These are phyloP conservation scores for Zalerion maritima DNA, from an alignment of 495 filamentous ascomycete species.

Conservation along the genomic window DNA sequence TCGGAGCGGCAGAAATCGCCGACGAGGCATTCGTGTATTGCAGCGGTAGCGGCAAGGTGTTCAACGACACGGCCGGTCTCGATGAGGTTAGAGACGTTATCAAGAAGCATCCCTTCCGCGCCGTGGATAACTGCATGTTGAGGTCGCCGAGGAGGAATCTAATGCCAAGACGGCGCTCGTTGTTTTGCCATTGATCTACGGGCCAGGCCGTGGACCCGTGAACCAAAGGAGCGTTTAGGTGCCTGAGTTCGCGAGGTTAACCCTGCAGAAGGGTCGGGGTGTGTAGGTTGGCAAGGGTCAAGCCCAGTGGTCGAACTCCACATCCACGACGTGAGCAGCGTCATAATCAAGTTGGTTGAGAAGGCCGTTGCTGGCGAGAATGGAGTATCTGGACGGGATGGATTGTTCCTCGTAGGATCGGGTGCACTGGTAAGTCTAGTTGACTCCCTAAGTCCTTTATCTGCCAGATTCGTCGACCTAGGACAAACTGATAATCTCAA, in stretches of 20 bases:
- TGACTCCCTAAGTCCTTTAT: too few relatives aligned
- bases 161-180: constrained; percentile 55
- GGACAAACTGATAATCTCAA: too few relatives aligned
- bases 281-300: constrained; percentile 49
- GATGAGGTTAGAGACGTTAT: constrained; percentile 22
- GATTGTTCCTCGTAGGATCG: too few relatives aligned
- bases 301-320: constrained; percentile 62
- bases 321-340: constrained; percentile 51
- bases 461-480: too few relatives aligned
- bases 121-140: constrained; percentile 31
- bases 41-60: constrained; percentile 2
- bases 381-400: too few relatives aligned
- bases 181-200: constrained; percentile 69
- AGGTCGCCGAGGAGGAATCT: constrained; percentile 22
- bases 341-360: constrained; percentile 52
- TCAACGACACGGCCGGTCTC: constrained; percentile 23
- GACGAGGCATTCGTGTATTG: too few relatives aligned
- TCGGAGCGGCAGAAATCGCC: too few relatives aligned
- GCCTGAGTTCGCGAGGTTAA: constrained; percentile 37
- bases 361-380: constrained; percentile 45
- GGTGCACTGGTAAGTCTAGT: too few relatives aligned
- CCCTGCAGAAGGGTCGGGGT: constrained; percentile 46
- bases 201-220: constrained; percentile 50
- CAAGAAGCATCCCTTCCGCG: constrained; percentile 25
- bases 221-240: constrained; percentile 57